Base-by-base conservation (phyloP, 805 yeast species). In the Metschnikowia drakensbergensis region DNA sequence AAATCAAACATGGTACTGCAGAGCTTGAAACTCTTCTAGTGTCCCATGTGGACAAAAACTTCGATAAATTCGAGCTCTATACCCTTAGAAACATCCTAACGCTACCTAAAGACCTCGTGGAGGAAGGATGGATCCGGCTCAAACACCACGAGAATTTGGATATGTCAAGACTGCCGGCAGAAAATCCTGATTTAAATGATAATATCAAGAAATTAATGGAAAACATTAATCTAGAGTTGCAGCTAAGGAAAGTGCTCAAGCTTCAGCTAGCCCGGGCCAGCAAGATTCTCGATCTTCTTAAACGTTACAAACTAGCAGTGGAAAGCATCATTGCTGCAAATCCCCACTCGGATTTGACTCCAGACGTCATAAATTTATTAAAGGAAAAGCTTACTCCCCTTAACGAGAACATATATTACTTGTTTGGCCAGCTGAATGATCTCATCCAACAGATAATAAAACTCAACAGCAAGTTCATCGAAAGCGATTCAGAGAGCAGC, bases 61-160 rank as follows among this genome's bases (percentile, higher is more conserved):
- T 88, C 63, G 97, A 91, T 64, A 84, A 84, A 62, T 82, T 88
- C 58, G 97, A 91, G 66, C 68, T 89, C 31, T 91, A 91, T 65
- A 79, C 87, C 2, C 67, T 88, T 44, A 69, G 96, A 59, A 91
- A 91, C 61, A 80, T 91, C 9, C 72, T 91, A 47, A 77, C 77
- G 9, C 69, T 91, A 13, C 96, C 96, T 0, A 66, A 66, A 4
- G 86, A 82, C 10, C 69, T 88, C 31, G 73, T 85, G 0, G 76
- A 75, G 3, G 78, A 70, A 9, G 95, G 96, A 5, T 82, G 80
- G 72, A 68, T 91, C 47, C 65, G 84, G 42, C 68, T 90, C 42
- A 75, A 75, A 43, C 94, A 88, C 60, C 94, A 91, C 49, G 75
- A 78, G 45, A 80, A 75, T 1, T 58, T 86, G n/a, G 67, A 57